Base-by-base conservation (phyloP, 768 basidiomycete species). In the Auricularia auricula-judae region DNA sequence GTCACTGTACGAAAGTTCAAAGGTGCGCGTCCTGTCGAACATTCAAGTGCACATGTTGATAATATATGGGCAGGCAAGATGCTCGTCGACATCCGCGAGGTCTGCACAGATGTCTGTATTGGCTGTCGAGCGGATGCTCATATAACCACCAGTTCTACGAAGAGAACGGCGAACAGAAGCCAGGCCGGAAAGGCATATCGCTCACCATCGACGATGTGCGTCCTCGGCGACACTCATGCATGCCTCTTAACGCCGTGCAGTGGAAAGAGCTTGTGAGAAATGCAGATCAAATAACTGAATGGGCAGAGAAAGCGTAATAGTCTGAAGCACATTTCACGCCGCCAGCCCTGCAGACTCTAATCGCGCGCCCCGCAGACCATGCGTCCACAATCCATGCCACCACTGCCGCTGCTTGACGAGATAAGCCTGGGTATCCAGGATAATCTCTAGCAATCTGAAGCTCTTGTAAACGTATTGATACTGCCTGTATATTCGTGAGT, bases 161-260 rank as follows among this genome's bases (percentile, higher is more conserved):
- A 8, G 69, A 74, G 10, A 76, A 81, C 1, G 73, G 72, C 0
- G 84, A 85, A 4, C 79, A 82, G 67, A 89, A 87, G 66, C 90
- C 91, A 0, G 88, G 89, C 0, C 92, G 90, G 74, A 93, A 91
- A 69, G 91, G 89, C 8, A 88, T 92, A 62, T 81, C 86, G 0
- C 77, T 93, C 34, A 72, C 76, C 14, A 59, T 76, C 2, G 89
- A 91, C 21, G 88, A 89, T 80, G 87, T 87, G 23, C 58, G 76
- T 70, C 51, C n/a, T 61, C 16, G 42, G 21, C n/a, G 3, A 14
- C 39, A 14, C 39, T 14, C 12, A 14, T 42, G 12, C 53, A n/a
- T 62, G 33, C 2, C n/a, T 21, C 23, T 59, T 5, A 29, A 18
- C 56, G 2, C 23, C 29, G 29, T 67, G 3, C 66, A 88, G 82